Percentiles rank a stretch among this genome's conserved stretches.
These are phyloP conservation scores for Hemisphaericaspora lyxosophila DNA, from an alignment of 1,139 yeast species.

Conservation along the genomic window DNA sequence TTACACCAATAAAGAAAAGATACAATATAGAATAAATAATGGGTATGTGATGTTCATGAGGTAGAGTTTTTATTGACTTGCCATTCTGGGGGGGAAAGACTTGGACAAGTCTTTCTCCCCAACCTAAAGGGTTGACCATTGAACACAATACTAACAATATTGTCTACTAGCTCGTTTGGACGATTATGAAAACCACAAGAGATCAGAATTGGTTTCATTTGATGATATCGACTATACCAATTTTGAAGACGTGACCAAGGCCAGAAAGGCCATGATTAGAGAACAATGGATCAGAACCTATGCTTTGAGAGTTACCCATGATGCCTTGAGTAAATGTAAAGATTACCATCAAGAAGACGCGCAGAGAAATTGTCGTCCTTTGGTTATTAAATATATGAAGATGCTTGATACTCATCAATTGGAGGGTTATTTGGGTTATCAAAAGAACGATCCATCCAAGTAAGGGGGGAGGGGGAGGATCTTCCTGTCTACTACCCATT, in stretches of 20 bases:
- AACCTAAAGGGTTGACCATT: not conserved
- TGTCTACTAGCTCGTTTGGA: conserved; percentile 29
- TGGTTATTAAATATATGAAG: conserved; percentile 74
- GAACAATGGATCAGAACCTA: conserved; percentile 79
- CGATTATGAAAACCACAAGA: conserved; percentile 51
- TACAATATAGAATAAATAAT: conserved; percentile 11
- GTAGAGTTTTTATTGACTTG: too few species aligned
- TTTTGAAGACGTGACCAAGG: conserved; percentile 60
- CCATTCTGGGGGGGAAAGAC: too few species aligned
- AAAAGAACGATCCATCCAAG: conserved; percentile 81
- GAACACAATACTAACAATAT: not conserved
- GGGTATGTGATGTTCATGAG: too few species aligned
- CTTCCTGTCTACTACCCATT: too few species aligned
- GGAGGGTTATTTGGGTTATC: conserved; percentile 77
- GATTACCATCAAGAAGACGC: conserved; percentile 78
- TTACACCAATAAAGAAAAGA: conserved; percentile 1
- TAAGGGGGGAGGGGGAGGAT: too few species aligned
- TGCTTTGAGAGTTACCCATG: conserved; percentile 67
- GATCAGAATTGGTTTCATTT: conserved; percentile 78
- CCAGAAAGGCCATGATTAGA: conserved; percentile 74
- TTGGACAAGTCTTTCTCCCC: too few species aligned
- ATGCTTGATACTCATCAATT: conserved; percentile 69
- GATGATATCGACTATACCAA: conserved; percentile 80
- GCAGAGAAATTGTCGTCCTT: conserved; percentile 59
- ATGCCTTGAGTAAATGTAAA: conserved; percentile 74